Conservation (phyloP, 2,329 filamentous ascomycete species). For the Clonostachys chloroleuca region DNA sequence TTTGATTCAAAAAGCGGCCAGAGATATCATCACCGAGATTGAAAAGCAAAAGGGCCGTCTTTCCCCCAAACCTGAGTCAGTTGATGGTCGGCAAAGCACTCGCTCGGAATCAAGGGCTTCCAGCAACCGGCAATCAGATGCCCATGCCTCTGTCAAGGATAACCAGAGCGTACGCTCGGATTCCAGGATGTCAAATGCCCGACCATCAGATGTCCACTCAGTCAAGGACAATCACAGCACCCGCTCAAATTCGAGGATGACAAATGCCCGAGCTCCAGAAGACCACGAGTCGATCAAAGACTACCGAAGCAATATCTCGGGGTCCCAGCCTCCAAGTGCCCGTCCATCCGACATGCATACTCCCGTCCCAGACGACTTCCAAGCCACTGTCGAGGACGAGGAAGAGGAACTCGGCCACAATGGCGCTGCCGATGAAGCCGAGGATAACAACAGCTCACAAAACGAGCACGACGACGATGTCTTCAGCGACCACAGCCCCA, state of each 20-base stretch:
- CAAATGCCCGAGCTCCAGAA: background rate
- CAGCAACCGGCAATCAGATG: background rate
- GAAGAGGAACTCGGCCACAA: background rate
- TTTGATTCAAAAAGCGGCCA: constrained; percentile 47
- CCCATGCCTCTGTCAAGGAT: background rate
- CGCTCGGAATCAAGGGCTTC: constrained; percentile 5
- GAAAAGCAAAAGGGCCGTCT: constrained; percentile 23
- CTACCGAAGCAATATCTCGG: background rate
- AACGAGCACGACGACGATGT: constrained; percentile 51
- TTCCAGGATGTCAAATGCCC: constrained; percentile 7
- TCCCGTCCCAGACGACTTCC: constrained; percentile 8
- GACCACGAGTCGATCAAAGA: background rate
- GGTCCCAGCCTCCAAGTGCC: constrained; percentile 6
- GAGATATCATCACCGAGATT: constrained; percentile 43
- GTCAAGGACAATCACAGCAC: constrained; percentile 12
- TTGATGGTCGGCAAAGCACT: constrained; percentile 12
- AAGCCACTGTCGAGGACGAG: background rate
- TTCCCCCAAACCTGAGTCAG: constrained; percentile 12
- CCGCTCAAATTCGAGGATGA: constrained; percentile 5
- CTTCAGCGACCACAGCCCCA: constrained; percentile 53
- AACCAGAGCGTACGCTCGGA: background rate
- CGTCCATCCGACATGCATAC: constrained; percentile 14
- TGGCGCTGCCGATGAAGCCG: constrained; percentile 2
- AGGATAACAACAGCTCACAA: constrained; percentile 42
- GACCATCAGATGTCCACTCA: constrained; percentile 2